These are phyloP conservation scores for Hirsutella rhossiliensis DNA, from an alignment of 2,329 filamentous ascomycete genomes.

Conservation along the genomic window DNA sequence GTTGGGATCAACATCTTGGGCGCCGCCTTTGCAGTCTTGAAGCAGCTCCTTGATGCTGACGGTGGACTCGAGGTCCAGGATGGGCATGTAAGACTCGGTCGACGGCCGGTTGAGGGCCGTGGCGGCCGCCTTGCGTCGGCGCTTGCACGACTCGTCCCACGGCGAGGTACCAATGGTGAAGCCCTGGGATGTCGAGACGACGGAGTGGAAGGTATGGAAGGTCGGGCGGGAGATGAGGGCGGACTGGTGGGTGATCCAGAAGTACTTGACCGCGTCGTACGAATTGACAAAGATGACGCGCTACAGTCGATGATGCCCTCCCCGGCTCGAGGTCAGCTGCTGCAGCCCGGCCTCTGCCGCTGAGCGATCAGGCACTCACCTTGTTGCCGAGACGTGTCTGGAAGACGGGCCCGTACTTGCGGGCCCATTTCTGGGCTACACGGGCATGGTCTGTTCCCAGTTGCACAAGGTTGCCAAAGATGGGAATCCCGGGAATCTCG, in stretches of 20 bases:
- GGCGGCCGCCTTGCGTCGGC: conserved; percentile 63
- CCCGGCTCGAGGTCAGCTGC: no score
- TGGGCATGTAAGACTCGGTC: conserved; percentile 69
- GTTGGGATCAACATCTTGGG: conserved; percentile 54
- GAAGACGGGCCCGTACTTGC: conserved; percentile 51
- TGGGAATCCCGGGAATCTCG: conserved; percentile 47
- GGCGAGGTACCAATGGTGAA: conserved; percentile 77
- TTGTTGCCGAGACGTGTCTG: conserved; percentile 58
- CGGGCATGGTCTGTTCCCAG: conserved; percentile 45
- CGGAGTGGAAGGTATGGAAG: conserved; percentile 71
- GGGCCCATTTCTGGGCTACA: conserved; percentile 41
- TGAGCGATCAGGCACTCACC: conserved; percentile 22
- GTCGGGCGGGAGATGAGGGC: conserved; percentile 66
- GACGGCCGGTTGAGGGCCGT: conserved; percentile 68
- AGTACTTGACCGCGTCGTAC: conserved; percentile 58
- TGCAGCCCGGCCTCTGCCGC: background rate
- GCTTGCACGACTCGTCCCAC: conserved; percentile 73
- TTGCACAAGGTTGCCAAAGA: conserved; percentile 52
- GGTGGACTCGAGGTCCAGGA: conserved; percentile 65
- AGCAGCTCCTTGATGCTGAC: conserved; percentile 62
- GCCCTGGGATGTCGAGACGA: conserved; percentile 64
- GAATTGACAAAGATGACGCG: conserved; percentile 69
- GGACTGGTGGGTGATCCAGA: conserved; percentile 73
- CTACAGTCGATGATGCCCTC: conserved; percentile 18
- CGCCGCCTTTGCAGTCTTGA: conserved; percentile 48